These are phyloP conservation scores for Fragilariopsis cylindrus DNA, from an alignment of 108 stramenopile species.

Conservation along the genomic window DNA sequence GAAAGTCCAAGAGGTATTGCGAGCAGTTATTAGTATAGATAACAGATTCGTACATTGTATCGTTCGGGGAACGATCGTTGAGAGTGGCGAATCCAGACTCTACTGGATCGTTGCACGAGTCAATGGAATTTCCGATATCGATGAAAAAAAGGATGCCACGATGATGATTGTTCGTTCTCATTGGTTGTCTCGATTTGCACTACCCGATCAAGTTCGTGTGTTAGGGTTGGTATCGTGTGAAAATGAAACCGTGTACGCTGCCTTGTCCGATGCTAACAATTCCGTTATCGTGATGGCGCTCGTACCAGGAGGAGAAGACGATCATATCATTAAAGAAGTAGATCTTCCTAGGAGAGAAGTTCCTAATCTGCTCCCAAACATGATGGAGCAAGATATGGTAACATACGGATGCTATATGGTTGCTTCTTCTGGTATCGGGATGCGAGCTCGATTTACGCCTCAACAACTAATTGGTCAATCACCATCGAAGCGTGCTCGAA, in stretches of 20 bases:
- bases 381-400: constrained; percentile 36
- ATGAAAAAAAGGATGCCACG: neutral
- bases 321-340: constrained; percentile 42
- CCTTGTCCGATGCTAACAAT: constrained; percentile 20
- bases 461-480: constrained; percentile 8
- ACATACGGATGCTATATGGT: constrained; percentile 42
- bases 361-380: constrained; percentile 31
- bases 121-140: neutral
- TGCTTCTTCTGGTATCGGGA: constrained; percentile 28
- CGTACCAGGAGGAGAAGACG: neutral
- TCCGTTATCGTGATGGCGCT: constrained; percentile 38
- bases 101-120: constrained; percentile 29
- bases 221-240: constrained; percentile 28
- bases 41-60: constrained; percentile 22
- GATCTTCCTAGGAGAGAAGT: constrained; percentile 35
- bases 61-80: constrained; percentile 4
- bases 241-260: constrained; percentile 35
- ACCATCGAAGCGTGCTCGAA: neutral
- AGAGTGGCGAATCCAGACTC: constrained; percentile 18
- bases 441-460: constrained; percentile 31
- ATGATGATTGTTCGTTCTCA: constrained; percentile 21
- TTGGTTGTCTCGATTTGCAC: constrained; percentile 45
- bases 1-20: neutral
- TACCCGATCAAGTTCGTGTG: constrained; percentile 16
- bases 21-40: constrained; percentile 20